Percentiles rank a stretch among this genome's conserved stretches.
These are phyloP conservation scores for Diaporthe capsici DNA, from an alignment of 2,329 filamentous ascomycete species.

Conservation along the genomic window DNA sequence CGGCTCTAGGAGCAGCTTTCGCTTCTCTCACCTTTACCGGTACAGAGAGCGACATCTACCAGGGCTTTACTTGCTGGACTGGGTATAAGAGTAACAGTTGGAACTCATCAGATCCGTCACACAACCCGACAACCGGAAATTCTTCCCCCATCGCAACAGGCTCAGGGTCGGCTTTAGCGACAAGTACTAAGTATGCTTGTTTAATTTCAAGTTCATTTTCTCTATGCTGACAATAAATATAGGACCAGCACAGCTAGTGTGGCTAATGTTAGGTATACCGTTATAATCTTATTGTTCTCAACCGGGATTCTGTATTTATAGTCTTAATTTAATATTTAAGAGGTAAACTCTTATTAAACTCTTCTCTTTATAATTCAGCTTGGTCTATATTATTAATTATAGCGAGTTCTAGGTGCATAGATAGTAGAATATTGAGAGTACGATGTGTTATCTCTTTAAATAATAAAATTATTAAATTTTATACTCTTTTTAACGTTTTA, in stretches of 20 bases:
- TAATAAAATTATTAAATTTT: neutral
- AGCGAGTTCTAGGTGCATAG: neutral
- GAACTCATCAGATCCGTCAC: constrained; percentile 24
- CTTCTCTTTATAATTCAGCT: neutral
- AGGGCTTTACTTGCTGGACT: constrained; percentile 30
- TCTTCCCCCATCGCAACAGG: neutral
- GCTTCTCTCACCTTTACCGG: constrained; percentile 9
- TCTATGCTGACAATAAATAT: constrained; percentile 5
- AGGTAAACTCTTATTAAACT: neutral
- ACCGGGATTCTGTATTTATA: neutral
- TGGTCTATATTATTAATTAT: neutral
- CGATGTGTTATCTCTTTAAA: neutral
- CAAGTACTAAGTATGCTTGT: neutral
- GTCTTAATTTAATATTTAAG: neutral
- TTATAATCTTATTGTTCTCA: neutral
- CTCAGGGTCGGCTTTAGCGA: neutral
- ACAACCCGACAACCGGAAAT: constrained; percentile 7
- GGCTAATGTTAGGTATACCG: neutral
- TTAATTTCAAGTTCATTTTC: neutral
- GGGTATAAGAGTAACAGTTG: constrained; percentile 2
- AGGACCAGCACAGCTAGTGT: neutral
- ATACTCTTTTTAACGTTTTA: neutral
- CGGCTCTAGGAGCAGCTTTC: constrained; percentile 6
- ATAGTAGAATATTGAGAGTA: neutral
- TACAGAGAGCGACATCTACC: constrained; percentile 1